Evolutionary conservation across 352 stramenopile species (phyloP), one percentile per base, ranked within the genome.

Genomic region (Nannochloropsis limnetica): DNA sequence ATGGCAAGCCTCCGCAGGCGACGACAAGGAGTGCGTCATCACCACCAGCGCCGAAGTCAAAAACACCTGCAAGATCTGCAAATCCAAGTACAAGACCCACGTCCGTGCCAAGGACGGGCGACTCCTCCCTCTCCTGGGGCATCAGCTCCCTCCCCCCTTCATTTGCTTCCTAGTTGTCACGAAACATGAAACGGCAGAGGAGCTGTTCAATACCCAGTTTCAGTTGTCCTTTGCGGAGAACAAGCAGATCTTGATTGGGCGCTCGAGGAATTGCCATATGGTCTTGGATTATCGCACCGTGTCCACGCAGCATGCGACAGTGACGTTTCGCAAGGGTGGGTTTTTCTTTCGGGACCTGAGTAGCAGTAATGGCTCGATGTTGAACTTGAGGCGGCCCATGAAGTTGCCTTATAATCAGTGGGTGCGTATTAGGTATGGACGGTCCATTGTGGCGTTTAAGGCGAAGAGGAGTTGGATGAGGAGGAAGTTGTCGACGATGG

Each of bases 91-190:
- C 83, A 89, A 95, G 84, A 94, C 92, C 23, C 94, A 89, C 81
- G 92, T 95, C 31, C 89, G 89, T 61, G 88, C 95, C n/a, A 90
- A 94, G 4, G 90, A 94, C 83, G 92, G 92, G 3, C 90, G 90
- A 9, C 85, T 93, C 31, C 90, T 95, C 68, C 94, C 90, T 68
- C 88, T 96, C 44, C 88, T 95, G 81, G 90, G 90, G 43, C 93
- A 93, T 85, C 93, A 94, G 69, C 83, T 96, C 80, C 86, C 91
- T 3, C 92, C 92, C 1, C 92, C 92, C 3, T 96, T 95, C 80
- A 92, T 95, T 79, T 95, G 91, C 49, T 96, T 96, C 84, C 91
- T 92, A 25, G 92, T 96, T 49, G 92, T 96, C 37, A 96, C 92
- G 28, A 91, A 93, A 84, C 92, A 95, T 83, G 91, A 95, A 6